Evolutionary conservation across 75 land plant genomes (phyloP).

Genomic region (Selaginella moellendorffii): DNA sequence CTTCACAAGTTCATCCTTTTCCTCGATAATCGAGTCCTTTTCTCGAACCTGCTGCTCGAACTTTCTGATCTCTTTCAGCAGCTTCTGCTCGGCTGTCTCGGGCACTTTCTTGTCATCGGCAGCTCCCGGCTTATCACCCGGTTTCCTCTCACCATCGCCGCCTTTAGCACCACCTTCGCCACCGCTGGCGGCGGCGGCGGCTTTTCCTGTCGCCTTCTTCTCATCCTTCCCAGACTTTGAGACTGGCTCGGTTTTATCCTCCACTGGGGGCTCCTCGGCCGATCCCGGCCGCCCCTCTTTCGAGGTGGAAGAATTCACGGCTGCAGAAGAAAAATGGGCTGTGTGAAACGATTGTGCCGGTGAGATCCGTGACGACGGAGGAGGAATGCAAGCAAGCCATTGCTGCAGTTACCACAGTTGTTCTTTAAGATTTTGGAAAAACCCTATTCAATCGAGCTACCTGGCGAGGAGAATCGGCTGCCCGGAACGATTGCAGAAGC

Average conservation of each 20-base stretch:
- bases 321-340: neutral
- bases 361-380: no score
- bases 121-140: slow-evolving; percentile 67
- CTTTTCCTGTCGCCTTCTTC: neutral
- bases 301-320: neutral
- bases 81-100: neutral
- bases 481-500: neutral
- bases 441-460: neutral
- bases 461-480: neutral
- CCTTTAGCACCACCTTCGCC: neutral
- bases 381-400: neutral
- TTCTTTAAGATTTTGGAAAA: neutral
- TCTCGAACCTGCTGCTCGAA: slow-evolving; percentile 47
- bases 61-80: slow-evolving; percentile 41
- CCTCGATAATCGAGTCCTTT: slow-evolving; percentile 41
- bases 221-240: neutral
- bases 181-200: no score
- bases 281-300: neutral
- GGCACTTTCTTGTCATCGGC: neutral
- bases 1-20: slow-evolving; percentile 39
- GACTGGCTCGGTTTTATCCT: neutral
- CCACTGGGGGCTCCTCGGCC: neutral
- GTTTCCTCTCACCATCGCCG: neutral
- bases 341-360: neutral
- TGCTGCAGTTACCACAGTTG: neutral